Conservation (phyloP, 306 rosid genomes). For the Gillenia trifoliata region DNA sequence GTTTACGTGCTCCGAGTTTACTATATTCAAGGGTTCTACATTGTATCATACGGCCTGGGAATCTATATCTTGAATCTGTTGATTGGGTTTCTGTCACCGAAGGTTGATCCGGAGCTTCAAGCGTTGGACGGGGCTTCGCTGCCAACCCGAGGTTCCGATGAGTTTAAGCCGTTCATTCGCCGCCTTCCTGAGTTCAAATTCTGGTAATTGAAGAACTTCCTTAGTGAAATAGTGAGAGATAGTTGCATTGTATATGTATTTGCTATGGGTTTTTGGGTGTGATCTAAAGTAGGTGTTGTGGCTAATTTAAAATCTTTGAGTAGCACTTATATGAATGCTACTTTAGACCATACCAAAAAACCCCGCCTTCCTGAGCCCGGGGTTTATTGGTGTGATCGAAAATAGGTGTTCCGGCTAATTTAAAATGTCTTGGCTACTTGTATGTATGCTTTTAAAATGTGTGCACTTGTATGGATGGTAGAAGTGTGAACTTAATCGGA, state of each 20-base stretch:
- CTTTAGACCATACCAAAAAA: too few species aligned
- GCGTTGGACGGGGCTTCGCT: slow-evolving; percentile 53
- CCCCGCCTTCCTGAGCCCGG: too few species aligned
- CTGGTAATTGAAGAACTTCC: slow-evolving; percentile 38
- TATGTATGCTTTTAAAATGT: neutral
- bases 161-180: slow-evolving; percentile 67
- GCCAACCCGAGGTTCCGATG: slow-evolving; percentile 62
- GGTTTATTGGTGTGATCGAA: neutral
- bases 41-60: slow-evolving; percentile 61
- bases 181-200: slow-evolving; percentile 79
- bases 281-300: neutral
- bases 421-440: neutral
- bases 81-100: slow-evolving; percentile 64
- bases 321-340: neutral
- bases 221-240: neutral
- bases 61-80: slow-evolving; percentile 57
- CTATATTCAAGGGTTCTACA: slow-evolving; percentile 53
- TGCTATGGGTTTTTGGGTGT: neutral
- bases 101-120: slow-evolving; percentile 68
- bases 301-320: neutral
- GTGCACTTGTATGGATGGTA: neutral
- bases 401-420: neutral
- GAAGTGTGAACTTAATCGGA: neutral
- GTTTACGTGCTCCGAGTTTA: slow-evolving; percentile 53
- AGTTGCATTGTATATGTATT: neutral